Conservation (phyloP, 495 filamentous ascomycete species). For the Aspergillus indologenus region DNA sequence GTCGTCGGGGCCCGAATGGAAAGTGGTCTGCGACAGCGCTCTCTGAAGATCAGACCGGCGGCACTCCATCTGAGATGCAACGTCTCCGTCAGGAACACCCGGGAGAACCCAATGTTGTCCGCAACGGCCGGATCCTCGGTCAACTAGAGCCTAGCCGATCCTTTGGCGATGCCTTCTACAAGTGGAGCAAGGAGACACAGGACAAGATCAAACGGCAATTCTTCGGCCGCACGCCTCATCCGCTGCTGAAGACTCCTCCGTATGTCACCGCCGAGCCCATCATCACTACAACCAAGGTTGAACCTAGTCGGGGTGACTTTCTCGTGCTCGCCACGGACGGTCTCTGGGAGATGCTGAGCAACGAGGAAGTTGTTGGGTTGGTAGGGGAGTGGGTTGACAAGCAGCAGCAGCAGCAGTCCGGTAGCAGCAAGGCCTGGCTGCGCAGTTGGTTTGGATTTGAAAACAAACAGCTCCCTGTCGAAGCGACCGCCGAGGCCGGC, state of each 20-base stretch:
- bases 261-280: slow-evolving; percentile 98
- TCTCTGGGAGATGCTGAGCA: slow-evolving; percentile 98
- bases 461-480: slow-evolving; percentile 51
- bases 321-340: slow-evolving; percentile 96
- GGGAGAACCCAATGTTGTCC: slow-evolving; percentile 76
- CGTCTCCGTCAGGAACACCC: slow-evolving; percentile 83
- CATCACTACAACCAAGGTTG: slow-evolving; percentile 90
- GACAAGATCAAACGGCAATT: slow-evolving; percentile 76
- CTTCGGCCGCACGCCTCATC: slow-evolving; percentile 72
- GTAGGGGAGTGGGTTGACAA: slow-evolving; percentile 98
- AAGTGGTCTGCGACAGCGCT: slow-evolving; percentile 92
- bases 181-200: slow-evolving; percentile 84
- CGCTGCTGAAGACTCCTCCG: slow-evolving; percentile 81
- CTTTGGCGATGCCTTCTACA: slow-evolving; percentile 95
- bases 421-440: slow-evolving; percentile 46
- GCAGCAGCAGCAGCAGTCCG: slow-evolving; percentile 52
- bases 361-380: slow-evolving; percentile 95
- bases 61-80: slow-evolving; percentile 75
- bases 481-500: slow-evolving; percentile 49
- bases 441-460: slow-evolving; percentile 50
- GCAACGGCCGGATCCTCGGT: slow-evolving; percentile 85
- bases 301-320: slow-evolving; percentile 89
- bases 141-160: slow-evolving; percentile 88
- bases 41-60: slow-evolving; percentile 89
- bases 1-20: slow-evolving; percentile 69